Evolutionary conservation across 768 basidiomycete species (phyloP).

Genomic region (Serendipita sp.): DNA sequence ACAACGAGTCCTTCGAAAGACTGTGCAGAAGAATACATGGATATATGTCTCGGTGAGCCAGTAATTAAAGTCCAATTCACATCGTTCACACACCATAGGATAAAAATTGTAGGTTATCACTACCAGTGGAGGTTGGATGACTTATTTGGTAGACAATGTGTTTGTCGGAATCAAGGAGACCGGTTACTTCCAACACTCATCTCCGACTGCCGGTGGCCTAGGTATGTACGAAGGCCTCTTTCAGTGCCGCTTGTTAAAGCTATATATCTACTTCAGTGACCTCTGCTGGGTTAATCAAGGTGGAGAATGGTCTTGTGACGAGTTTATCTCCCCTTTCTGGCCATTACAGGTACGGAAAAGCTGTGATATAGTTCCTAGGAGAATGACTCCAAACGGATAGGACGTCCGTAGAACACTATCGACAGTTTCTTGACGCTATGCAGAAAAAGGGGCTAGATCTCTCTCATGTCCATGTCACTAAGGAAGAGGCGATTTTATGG

Average conservation of each 20-base stretch:
- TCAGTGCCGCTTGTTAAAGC: not conserved
- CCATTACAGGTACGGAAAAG: constrained; percentile 35
- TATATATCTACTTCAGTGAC: constrained; percentile 32
- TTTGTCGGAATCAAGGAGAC: constrained; percentile 53
- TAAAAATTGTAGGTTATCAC: constrained; percentile 29
- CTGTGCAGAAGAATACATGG: constrained; percentile 46
- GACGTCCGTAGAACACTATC: constrained; percentile 46
- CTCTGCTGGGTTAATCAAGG: constrained; percentile 48
- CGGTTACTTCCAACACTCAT: constrained; percentile 52
- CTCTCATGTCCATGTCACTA: constrained; percentile 41
- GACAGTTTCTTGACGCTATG: constrained; percentile 36
- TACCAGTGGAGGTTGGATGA: not conserved
- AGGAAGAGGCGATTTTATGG: constrained; percentile 44
- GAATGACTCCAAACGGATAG: constrained; percentile 16
- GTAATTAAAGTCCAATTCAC: constrained; percentile 2
- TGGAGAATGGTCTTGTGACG: constrained; percentile 44
- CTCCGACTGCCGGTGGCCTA: constrained; percentile 30
- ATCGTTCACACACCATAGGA: constrained; percentile 22
- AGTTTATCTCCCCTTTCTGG: constrained; percentile 49
- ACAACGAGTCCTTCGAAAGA: constrained; percentile 41
- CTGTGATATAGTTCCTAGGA: not conserved
- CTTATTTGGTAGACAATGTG: constrained; percentile 32
- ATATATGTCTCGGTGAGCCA: constrained; percentile 44
- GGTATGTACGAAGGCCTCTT: constrained; percentile 13
- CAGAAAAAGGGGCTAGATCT: constrained; percentile 41